Base-by-base conservation (phyloP, 257 asterid species). In the Solanum paucissectum region DNA sequence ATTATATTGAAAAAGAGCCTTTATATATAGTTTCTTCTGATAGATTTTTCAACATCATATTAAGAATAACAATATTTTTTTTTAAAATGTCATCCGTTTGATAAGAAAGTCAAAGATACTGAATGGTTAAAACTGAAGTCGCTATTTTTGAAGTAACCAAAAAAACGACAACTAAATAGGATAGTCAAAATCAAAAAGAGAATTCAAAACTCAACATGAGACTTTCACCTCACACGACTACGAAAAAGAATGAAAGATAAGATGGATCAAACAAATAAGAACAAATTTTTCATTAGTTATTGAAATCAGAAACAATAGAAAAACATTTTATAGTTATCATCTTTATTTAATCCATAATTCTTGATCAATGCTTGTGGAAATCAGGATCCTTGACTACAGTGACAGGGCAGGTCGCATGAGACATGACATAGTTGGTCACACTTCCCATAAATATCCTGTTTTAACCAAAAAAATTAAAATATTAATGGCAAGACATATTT, bases 401-500 rank as follows among this genome's bases (percentile, higher is more conserved):
- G 25, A 95, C 96, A 1, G 98, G 96, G 89, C 98, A 95, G 23
- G 91, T 83, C 6, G 96, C 98, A 32, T 89, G 88, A 23, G 93
- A 5, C 34, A 94, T 46, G 86, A 95, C 91, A 84, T 95, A 94
- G 87, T 90, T 90, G 20, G 95, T 94, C 85, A 95, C 98, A 73
- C 98, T 95, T 42, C 98, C 98, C 90, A 95, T 27, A 13, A 95
- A 92, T 87, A 94, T 94, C 97, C 98, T 95, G 91, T 52, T 87
- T 77, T 83, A 29, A 88, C 52, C 73, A 25, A 29, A 5, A 5
- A 21, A 36, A 87, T 12, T 12, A 87, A 5, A 49, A 38, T 12
- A 42, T 46, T 62, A 64, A 79, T 23, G 3, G 23, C 36, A 68
- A 66, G 32, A 55, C 62, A 90, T 6, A 27, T 23, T 68, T 13